phyloP scores from a whole-genome alignment of 768 basidiomycete genomes.

The Boletus rubescentipes region DNA sequence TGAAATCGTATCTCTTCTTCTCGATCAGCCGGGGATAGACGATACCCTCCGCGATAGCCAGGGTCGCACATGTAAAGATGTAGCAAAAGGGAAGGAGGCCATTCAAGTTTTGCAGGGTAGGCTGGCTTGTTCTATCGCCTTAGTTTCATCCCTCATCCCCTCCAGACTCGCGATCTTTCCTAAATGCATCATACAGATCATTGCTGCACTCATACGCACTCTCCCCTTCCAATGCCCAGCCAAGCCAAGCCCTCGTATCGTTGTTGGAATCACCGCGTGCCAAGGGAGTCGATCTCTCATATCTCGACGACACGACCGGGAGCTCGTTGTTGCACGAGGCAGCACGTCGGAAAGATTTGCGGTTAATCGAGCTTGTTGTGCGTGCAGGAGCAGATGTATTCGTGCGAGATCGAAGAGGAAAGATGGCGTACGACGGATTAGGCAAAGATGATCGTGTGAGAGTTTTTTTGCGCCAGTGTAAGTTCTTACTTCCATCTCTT shows the following conservation, averaged over 20 bases:
- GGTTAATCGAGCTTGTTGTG: slow-evolving; percentile 80
- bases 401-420: slow-evolving; percentile 75
- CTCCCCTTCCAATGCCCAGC: slow-evolving; percentile 46
- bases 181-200: slow-evolving; percentile 73
- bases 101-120: slow-evolving; percentile 67
- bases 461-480: slow-evolving; percentile 83
- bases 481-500: slow-evolving; percentile 27
- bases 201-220: slow-evolving; percentile 71
- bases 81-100: slow-evolving; percentile 68
- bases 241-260: slow-evolving; percentile 46
- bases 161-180: slow-evolving; percentile 72
- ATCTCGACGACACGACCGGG: slow-evolving; percentile 77
- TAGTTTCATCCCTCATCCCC: slow-evolving; percentile 4
- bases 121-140: slow-evolving; percentile 12
- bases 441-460: slow-evolving; percentile 80
- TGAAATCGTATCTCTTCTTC: slow-evolving; percentile 71
- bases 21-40: slow-evolving; percentile 79
- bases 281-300: slow-evolving; percentile 71
- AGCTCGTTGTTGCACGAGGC: slow-evolving; percentile 85
- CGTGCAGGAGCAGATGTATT: slow-evolving; percentile 89
- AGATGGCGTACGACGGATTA: slow-evolving; percentile 61
- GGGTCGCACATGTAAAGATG: slow-evolving; percentile 68
- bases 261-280: slow-evolving; percentile 70
- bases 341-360: slow-evolving; percentile 74
- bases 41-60: slow-evolving; percentile 70